Evolutionary conservation across 2,329 filamentous ascomycete species (phyloP), one percentile per base, ranked within the genome.

Genomic region (Talaromyces sp.): DNA sequence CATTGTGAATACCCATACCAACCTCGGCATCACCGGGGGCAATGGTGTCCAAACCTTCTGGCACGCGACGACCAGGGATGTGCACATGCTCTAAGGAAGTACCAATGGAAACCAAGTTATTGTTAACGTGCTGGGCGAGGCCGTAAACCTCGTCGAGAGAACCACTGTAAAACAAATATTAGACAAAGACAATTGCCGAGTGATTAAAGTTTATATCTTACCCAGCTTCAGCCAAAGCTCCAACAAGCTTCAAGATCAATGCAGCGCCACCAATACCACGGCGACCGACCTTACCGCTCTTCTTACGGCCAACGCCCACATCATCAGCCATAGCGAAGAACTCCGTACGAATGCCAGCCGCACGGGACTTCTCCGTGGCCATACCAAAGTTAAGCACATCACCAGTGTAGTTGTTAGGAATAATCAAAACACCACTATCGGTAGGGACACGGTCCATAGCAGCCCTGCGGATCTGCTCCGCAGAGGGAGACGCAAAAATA

Each of bases 271-370:
- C 92, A 70, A 97, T 94, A 48, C 93, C 93, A 67, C 93, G 83
- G 47, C 93, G 80, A 1, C 93, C 93, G 14, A 97, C 93, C 70
- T 97, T 97, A n/a, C 93, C 92, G 10, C 89, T 87, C 69, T 87
- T 87, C 47, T 78, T 80, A 53, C 91, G 80, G 1, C 92, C 92
- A 41, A 97, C 92, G 39, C 92, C 91, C 3, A 92, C 91, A 72
- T 97, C 93, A 66, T 97, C 93, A 5, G 87, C 91, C 7, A 97
- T 90, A 8, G 96, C 88, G 9, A 96, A 86, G 88, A 97, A 96
- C 70, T 96, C 89, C 0, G 90, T 89, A 16, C 85, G 76, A 20
- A 91, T 74, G 0, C 91, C 92, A 0, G 85, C 84, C 1, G 91
- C 91, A 53, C 88, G 87, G 14, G 91, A 91, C 77, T 96, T 96